These are phyloP conservation scores for Pleurotus tuoliensis DNA, from an alignment of 768 basidiomycete genomes.

Conservation along the genomic window DNA sequence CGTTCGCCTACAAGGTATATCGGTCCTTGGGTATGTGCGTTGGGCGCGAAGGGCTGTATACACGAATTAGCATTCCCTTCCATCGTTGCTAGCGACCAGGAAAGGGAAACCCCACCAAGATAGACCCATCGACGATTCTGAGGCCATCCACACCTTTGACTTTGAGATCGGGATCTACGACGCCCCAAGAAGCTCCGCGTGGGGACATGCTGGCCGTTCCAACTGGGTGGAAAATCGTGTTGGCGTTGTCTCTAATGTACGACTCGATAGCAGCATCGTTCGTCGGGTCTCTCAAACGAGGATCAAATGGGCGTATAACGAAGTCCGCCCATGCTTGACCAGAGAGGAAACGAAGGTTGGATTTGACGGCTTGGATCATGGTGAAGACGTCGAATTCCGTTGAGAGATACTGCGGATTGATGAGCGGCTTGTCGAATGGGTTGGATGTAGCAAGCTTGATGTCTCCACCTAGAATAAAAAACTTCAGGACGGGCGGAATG, in stretches of 20 bases:
- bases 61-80: neutral
- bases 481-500: neutral
- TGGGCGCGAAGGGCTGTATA: constrained; percentile 20
- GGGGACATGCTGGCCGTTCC: constrained; percentile 31
- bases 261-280: constrained; percentile 26
- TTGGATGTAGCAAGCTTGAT: constrained; percentile 32
- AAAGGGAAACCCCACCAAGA: constrained; percentile 22
- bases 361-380: constrained; percentile 24
- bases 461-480: constrained; percentile 18
- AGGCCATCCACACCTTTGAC: constrained; percentile 34
- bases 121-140: constrained; percentile 35
- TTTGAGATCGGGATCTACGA: constrained; percentile 33
- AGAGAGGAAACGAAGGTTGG: constrained; percentile 18
- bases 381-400: constrained; percentile 22
- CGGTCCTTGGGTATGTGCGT: constrained; percentile 21
- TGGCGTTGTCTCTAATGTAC: constrained; percentile 19
- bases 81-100: neutral
- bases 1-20: constrained; percentile 25
- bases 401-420: constrained; percentile 45
- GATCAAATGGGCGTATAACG: constrained; percentile 16
- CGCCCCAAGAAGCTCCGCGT: constrained; percentile 22
- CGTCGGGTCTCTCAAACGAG: constrained; percentile 17
- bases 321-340: constrained; percentile 23
- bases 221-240: constrained; percentile 29
- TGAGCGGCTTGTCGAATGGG: constrained; percentile 39